Conservation (phyloP, 139 green algal genomes). For the Coccomyxa sp. region DNA sequence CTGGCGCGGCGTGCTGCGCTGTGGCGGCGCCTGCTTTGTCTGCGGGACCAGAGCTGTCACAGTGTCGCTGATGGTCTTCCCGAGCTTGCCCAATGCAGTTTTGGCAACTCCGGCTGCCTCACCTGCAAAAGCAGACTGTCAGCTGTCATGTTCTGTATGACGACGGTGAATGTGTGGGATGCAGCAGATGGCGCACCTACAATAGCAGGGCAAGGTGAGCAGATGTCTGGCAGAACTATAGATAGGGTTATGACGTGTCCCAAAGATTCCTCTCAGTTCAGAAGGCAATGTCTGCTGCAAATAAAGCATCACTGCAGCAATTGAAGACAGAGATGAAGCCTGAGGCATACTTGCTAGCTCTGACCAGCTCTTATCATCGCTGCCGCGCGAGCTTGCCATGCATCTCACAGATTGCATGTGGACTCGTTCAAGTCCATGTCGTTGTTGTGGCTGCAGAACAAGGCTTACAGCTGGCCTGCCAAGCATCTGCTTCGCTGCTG, state of each 20-base stretch:
- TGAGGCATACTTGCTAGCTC: neutral
- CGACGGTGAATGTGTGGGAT: too few relatives aligned
- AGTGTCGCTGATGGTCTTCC: neutral
- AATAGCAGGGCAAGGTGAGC: neutral
- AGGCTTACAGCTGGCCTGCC: too few relatives aligned
- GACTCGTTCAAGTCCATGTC: too few relatives aligned
- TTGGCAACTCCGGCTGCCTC: neutral
- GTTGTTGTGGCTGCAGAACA: too few relatives aligned
- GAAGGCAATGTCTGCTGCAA: neutral
- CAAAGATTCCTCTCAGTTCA: neutral
- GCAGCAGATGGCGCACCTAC: too few relatives aligned
- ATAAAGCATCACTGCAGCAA: neutral
- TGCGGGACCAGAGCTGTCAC: neutral
- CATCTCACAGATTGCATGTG: neutral
- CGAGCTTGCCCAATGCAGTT: neutral
- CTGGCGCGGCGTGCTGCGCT: neutral
- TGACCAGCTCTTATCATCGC: neutral
- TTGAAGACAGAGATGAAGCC: neutral
- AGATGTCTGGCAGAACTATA: neutral
- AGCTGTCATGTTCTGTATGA: too few relatives aligned
- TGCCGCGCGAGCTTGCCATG: neutral
- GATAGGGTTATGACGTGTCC: neutral
- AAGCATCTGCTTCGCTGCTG: too few relatives aligned
- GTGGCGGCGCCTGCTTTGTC: neutral
- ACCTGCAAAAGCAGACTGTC: neutral